Percentiles rank a stretch among this genome's conserved stretches.
phyloP scores from a whole-genome alignment of 176 grass and related monocot species.

The Oryza meridionalis region DNA sequence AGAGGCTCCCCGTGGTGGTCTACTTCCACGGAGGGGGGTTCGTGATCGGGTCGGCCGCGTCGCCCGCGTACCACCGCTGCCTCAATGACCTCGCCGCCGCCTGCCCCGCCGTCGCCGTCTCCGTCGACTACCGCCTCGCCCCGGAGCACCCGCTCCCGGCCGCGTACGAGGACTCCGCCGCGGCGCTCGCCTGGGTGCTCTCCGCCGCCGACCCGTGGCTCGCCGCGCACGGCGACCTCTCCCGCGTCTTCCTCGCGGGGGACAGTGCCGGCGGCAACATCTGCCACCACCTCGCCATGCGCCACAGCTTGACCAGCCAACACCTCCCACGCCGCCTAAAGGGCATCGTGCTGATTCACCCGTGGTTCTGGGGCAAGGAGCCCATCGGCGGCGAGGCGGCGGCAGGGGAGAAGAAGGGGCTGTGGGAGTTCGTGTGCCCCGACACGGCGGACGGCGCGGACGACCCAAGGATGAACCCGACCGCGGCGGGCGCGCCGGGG shows the following conservation, averaged over 20 bases:
- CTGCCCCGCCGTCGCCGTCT: slow-evolving; percentile 31
- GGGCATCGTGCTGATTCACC: slow-evolving; percentile 55
- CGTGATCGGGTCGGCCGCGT: slow-evolving; percentile 48
- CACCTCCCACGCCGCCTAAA: not conserved
- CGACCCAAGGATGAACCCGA: slow-evolving; percentile 61
- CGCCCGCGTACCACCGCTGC: slow-evolving; percentile 42
- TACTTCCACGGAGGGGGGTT: slow-evolving; percentile 66
- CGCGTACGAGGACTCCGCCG: slow-evolving; percentile 53
- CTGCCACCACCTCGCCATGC: slow-evolving; percentile 57
- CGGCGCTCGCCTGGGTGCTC: slow-evolving; percentile 41
- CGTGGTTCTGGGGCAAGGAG: slow-evolving; percentile 56
- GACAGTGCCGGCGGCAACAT: slow-evolving; percentile 60
- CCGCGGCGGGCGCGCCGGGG: slow-evolving; percentile 8
- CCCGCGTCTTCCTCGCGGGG: slow-evolving; percentile 41
- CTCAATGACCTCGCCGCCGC: slow-evolving; percentile 48
- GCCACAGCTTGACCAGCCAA: not conserved
- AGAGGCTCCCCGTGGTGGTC: slow-evolving; percentile 44
- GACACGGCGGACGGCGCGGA: slow-evolving; percentile 40
- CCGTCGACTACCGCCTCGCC: slow-evolving; percentile 56
- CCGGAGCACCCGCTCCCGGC: slow-evolving; percentile 49
- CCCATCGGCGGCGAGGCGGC: not conserved
- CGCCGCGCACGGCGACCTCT: slow-evolving; percentile 34
- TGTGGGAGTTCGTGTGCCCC: slow-evolving; percentile 68
- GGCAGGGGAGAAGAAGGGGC: slow-evolving; percentile 30
- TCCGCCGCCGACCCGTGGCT: slow-evolving; percentile 46